Base-by-base conservation (phyloP, 2,329 filamentous ascomycete genomes). In the Aspergillus aculeatinus region DNA sequence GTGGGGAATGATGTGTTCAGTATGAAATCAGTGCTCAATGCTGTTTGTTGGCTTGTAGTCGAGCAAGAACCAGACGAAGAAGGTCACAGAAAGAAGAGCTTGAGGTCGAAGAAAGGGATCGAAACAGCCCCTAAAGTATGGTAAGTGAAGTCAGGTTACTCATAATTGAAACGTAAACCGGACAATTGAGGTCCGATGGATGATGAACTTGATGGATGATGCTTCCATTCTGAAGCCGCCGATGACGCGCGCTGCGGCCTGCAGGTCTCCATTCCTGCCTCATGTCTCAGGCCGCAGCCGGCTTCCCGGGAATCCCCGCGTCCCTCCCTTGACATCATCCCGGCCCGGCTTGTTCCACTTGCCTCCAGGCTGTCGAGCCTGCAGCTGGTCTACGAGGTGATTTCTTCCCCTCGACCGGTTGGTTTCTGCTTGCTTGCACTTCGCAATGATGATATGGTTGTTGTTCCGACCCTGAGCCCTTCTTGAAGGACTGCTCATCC, bases 1-100 rank as follows among this genome's bases (percentile, higher is more conserved):
- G 67, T 74, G 74, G 72, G 71, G 69, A 67, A 65, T 71, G 68
- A 74, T 68, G 65, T 60, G 68, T 72, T 76, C 72, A 75, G 68
- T 51, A 71, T 76, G 73, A 74, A 71, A 68, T 70, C 66, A 74
- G 49, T 53, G 54, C 39, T 54, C 56, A 50, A 16, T 44, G 16
- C 39, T 44, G 56, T 48, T 48, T 42, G 56, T 48, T 48, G 42
- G 23, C 21, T 57, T 35, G 48, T 35, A 23, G 49, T 35, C 50
- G 52, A 55, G 53, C n/a, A 23, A 53, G 21, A 33, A 56, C 35
- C 48, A 33, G 51, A 48, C 25, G 23, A 4, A 29, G 31, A 23
- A 25, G 25, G 10, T 16, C 23, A 21, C n/a, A 48, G 29, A n/a
- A 25, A 44, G n/a, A 48, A 14, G 29, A 51, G 31, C 44, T 42